A percentile compares a stretch with the other conserved stretches of the same genome.
These are phyloP conservation scores for Cladorrhinum sp. DNA, from an alignment of 2,329 filamentous ascomycete species.

Conservation along the genomic window DNA sequence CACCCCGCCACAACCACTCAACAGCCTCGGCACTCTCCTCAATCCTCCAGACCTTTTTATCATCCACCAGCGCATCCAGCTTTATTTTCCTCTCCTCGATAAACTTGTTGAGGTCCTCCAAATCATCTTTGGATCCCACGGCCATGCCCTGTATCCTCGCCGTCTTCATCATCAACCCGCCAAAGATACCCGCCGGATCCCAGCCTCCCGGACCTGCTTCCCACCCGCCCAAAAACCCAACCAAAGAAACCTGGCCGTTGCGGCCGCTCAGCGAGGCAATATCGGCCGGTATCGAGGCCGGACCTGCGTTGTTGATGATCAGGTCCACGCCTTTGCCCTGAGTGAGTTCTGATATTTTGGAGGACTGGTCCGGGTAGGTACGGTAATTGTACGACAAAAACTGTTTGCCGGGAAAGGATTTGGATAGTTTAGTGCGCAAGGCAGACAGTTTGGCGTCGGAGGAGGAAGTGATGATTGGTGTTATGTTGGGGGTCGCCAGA, in stretches of 20 bases:
- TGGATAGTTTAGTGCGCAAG: slow-evolving; percentile 1
- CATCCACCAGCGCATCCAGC: slow-evolving; percentile 13
- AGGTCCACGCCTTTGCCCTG: slow-evolving; percentile 28
- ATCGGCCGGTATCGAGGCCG: slow-evolving; percentile 23
- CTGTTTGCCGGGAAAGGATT: background rate
- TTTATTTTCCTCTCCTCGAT: slow-evolving; percentile 15
- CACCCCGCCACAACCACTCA: slow-evolving; percentile 13
- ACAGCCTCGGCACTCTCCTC: slow-evolving; percentile 11
- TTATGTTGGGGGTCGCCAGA: slow-evolving; percentile 23
- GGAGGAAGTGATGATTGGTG: slow-evolving; percentile 32
- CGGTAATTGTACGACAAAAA: slow-evolving; percentile 26
- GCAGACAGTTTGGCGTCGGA: slow-evolving; percentile 29
- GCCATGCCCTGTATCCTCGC: slow-evolving; percentile 21
- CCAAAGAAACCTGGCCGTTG: slow-evolving; percentile 17
- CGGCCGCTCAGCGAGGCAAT: slow-evolving; percentile 13
- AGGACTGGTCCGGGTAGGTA: slow-evolving; percentile 17
- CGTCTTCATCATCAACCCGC: slow-evolving; percentile 16
- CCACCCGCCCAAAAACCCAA: slow-evolving; percentile 18
- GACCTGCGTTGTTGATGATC: slow-evolving; percentile 30
- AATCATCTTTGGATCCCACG: slow-evolving; percentile 20
- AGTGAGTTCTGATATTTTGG: slow-evolving; percentile 24
- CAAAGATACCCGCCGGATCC: slow-evolving; percentile 17
- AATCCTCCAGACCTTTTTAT: slow-evolving; percentile 7
- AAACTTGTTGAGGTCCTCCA: slow-evolving; percentile 14
- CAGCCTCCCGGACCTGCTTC: slow-evolving; percentile 11